A percentile compares a stretch with the other conserved stretches of the same genome.
These are phyloP conservation scores for Chondrostereum purpureum DNA, from an alignment of 1,284 basidiomycete genomes.

Conservation along the genomic window DNA sequence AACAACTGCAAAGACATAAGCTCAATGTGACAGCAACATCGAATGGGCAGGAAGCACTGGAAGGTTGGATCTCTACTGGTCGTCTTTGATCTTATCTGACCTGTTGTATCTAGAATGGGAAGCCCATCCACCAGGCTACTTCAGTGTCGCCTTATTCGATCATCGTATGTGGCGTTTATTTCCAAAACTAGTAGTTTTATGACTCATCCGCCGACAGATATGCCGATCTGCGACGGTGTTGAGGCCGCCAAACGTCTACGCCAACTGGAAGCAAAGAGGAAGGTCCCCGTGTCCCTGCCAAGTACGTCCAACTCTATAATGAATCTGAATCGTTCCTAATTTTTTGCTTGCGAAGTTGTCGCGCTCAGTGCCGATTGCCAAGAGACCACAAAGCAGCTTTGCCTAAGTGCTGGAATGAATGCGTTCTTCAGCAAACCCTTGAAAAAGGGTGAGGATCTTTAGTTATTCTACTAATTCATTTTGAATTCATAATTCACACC, in stretches of 20 bases:
- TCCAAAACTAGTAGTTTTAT: constrained; percentile 2
- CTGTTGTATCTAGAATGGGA: constrained; percentile 49
- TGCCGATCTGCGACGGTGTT: constrained; percentile 71
- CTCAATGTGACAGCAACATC: constrained; percentile 54
- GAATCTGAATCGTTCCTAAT: not conserved
- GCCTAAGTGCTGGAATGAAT: constrained; percentile 69
- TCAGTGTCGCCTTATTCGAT: constrained; percentile 63
- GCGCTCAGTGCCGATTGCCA: constrained; percentile 69
- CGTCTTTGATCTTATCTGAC: not conserved
- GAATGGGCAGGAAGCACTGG: constrained; percentile 61
- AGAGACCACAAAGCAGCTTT: constrained; percentile 66
- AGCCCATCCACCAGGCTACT: constrained; percentile 57
- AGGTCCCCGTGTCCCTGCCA: constrained; percentile 41
- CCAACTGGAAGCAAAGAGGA: constrained; percentile 49
- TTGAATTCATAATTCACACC: constrained; percentile 14
- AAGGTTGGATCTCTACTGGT: constrained; percentile 21
- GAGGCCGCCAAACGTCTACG: constrained; percentile 62
- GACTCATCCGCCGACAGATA: constrained; percentile 35
- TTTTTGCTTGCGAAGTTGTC: constrained; percentile 34
- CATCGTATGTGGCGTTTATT: constrained; percentile 43
- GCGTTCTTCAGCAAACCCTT: constrained; percentile 66
- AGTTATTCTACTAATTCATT: not conserved
- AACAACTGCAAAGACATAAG: constrained; percentile 55
- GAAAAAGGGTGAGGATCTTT: constrained; percentile 44
- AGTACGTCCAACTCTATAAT: constrained; percentile 35